Conservation (phyloP, 345 rosid genomes). For the Murraya koenigii region DNA sequence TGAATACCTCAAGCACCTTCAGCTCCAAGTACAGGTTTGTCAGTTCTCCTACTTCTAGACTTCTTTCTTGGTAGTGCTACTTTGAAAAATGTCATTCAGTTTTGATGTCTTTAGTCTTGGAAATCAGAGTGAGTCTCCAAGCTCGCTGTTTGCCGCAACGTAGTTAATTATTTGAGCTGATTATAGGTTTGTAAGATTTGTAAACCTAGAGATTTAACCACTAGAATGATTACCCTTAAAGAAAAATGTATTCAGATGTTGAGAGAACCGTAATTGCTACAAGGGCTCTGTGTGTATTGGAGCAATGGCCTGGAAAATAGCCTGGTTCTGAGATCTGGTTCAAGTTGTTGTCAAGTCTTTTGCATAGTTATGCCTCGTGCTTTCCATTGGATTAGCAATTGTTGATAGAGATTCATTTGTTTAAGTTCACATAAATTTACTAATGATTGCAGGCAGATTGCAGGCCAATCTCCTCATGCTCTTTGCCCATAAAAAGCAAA, state of each 20-base stretch:
- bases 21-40: slow-evolving; percentile 91
- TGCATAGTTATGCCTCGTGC: not conserved
- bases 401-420: not conserved
- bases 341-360: not conserved
- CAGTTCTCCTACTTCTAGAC: not conserved
- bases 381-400: not conserved
- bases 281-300: not conserved
- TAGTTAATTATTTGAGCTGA: not conserved
- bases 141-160: not conserved
- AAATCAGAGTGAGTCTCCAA: not conserved
- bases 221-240: too few species aligned
- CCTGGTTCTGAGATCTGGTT: not conserved
- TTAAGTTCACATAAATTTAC: not conserved
- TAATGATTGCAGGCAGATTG: not conserved
- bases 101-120: not conserved
- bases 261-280: not conserved
- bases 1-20: slow-evolving; percentile 91
- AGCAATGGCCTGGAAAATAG: not conserved
- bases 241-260: too few species aligned
- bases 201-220: not conserved
- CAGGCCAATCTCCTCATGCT: not conserved
- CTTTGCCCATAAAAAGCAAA: not conserved
- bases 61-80: not conserved
- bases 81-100: not conserved
- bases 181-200: not conserved